Evolutionary conservation across 257 asterid genomes (phyloP), one percentile per base, ranked within the genome.

Genomic region (Phtheirospermum japonicum): DNA sequence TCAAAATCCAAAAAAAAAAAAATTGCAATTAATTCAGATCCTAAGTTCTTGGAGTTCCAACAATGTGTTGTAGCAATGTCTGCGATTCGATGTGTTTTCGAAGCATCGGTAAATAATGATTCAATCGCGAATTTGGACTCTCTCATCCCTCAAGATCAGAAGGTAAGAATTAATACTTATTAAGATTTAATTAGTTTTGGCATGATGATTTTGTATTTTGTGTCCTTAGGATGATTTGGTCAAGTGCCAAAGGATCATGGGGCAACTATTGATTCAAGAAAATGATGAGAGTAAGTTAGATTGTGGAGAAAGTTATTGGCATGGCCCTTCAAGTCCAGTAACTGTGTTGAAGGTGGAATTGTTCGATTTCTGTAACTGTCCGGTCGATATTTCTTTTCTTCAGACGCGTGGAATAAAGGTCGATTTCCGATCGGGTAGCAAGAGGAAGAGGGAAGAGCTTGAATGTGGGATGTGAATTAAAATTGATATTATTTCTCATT

Each of bases 291-390:
- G 23, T 2, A 13, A 39, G n/a, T 16, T 48, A 5, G 57, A 19
- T 19, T 45, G 67, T 33, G 57, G 64, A 36, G 52, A 59, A 49
- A 57, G 58, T 43, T 61, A 6, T 20, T 56, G 59, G 61, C 28
- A 19, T 20, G 69, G 65, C 34, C 82, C 89, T 63, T 53, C 85
- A 42, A 87, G 96, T 63, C 97, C 97, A 10, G 85, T 82, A 19
- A 87, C 86, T 0, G 95, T 90, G 12, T 59, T 87, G 71, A 65
- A 75, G 56, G 68, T 36, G 48, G 75, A 77, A 10, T 64, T 52
- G 32, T 55, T 59, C 43, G 23, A 61, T 40, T 54, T 52, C 39
- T 18, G 37, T n/a, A 74, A 70, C 9, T 67, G 36, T 48, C 71
- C 31, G 14, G 49, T 12, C 49, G 28, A 23, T 23, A 23, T 23